phyloP scores from a whole-genome alignment of 2,329 filamentous ascomycete genomes.

The Colletotrichum coccodes region DNA sequence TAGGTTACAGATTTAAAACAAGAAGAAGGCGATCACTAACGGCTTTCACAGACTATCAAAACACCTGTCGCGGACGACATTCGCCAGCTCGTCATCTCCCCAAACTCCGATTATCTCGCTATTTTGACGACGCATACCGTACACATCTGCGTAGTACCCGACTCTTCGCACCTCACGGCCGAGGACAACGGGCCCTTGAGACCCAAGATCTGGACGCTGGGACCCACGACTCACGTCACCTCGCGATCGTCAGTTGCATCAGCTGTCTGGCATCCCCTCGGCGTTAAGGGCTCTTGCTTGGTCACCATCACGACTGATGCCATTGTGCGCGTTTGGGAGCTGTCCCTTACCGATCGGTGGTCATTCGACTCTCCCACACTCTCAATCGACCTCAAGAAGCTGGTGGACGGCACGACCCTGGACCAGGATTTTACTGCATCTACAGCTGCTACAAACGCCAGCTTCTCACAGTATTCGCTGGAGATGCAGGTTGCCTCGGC shows the following conservation, averaged over 20 bases:
- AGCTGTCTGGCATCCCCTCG: constrained; percentile 91
- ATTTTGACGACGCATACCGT: constrained; percentile 89
- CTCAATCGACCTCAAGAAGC: constrained; percentile 87
- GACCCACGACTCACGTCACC: constrained; percentile 90
- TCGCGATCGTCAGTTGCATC: constrained; percentile 84
- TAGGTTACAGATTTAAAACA: constrained; percentile 42
- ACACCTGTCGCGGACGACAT: constrained; percentile 85
- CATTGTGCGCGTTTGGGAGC: constrained; percentile 89
- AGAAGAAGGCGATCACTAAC: constrained; percentile 5
- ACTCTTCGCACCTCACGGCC: constrained; percentile 78
- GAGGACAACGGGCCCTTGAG: constrained; percentile 76
- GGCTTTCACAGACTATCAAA: constrained; percentile 71
- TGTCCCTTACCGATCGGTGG: constrained; percentile 85
- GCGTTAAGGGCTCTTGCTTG: constrained; percentile 81
- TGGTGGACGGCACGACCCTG: constrained; percentile 83
- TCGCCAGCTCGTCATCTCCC: constrained; percentile 85
- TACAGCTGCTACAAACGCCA: constrained; percentile 77
- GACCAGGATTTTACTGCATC: constrained; percentile 88
- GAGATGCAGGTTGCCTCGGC: constrained; percentile 96
- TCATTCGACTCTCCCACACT: constrained; percentile 87
- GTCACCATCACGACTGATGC: constrained; percentile 92
- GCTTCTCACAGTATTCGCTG: constrained; percentile 87
- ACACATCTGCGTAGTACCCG: constrained; percentile 87
- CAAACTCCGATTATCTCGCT: constrained; percentile 82
- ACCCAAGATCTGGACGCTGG: constrained; percentile 89